A percentile compares a stretch with the other conserved stretches of the same genome.
These are phyloP conservation scores for Ophiosphaerella narmari DNA, from an alignment of 2,329 filamentous ascomycete genomes.

Conservation along the genomic window DNA sequence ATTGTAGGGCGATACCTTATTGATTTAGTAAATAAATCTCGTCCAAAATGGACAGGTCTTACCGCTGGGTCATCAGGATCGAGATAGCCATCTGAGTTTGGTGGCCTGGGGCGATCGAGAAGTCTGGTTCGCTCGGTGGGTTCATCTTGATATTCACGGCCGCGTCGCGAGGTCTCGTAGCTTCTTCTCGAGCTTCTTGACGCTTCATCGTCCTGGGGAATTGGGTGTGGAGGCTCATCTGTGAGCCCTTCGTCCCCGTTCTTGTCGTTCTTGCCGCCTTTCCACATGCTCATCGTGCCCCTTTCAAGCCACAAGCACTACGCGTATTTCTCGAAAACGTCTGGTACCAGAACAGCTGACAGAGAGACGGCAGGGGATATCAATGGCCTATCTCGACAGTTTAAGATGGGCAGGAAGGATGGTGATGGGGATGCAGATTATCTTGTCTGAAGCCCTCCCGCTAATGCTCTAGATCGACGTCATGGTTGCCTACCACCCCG, in stretches of 20 bases:
- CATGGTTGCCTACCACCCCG: slow-evolving; percentile 12
- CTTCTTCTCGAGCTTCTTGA: slow-evolving; percentile 35
- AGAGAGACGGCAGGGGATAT: too few relatives aligned
- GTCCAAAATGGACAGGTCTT: slow-evolving; percentile 36
- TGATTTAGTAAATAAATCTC: slow-evolving; percentile 19
- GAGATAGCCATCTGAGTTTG: slow-evolving; percentile 68
- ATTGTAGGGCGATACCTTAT: slow-evolving; percentile 82
- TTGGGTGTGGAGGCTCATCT: slow-evolving; percentile 19
- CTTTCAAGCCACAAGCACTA: slow-evolving; percentile 20
- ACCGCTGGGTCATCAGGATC: slow-evolving; percentile 83
- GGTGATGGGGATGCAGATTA: slow-evolving; percentile 9
- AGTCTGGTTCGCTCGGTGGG: slow-evolving; percentile 68
- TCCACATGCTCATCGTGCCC: slow-evolving; percentile 57
- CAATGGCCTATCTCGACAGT: background rate
- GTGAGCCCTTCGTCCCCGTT: slow-evolving; percentile 41
- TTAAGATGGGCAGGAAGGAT: background rate
- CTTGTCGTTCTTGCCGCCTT: slow-evolving; percentile 53
- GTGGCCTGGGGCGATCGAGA: slow-evolving; percentile 62
- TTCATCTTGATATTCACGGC: slow-evolving; percentile 51
- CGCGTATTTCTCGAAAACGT: background rate
- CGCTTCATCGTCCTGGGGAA: slow-evolving; percentile 26
- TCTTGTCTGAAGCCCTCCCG: slow-evolving; percentile 19
- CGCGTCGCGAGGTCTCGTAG: slow-evolving; percentile 33
- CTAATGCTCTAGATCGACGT: slow-evolving; percentile 25
- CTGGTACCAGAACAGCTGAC: too few relatives aligned